Base-by-base conservation (phyloP, 2,329 filamentous ascomycete species). In the Elsinoe arachidis region DNA sequence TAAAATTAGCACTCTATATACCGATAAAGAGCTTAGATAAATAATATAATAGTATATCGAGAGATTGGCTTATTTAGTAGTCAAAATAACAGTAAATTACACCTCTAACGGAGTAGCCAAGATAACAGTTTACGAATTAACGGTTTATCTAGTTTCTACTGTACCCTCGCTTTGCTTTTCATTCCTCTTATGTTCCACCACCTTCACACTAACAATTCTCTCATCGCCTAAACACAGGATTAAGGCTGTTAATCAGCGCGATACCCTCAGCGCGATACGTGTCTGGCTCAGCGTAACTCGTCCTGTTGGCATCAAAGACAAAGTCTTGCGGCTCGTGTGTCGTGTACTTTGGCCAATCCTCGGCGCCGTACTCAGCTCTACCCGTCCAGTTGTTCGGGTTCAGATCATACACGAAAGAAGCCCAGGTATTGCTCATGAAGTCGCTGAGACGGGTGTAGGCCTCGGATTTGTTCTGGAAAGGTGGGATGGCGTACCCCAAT, bases 301-400 rank as follows among this genome's bases (percentile, higher is more conserved):
- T 71, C 15, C 62, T 63, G 60, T 78, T 77, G 5, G 72, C 75
- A 68, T 77, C 73, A 60, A 74, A 78, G 1, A 78, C 76, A 57
- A 72, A 72, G 55, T 77, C 69, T 67, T 67, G 44, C 6, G 71
- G 72, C 4, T 67, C 59, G 0, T 63, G 63, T 0, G 66, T 58
- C 15, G 26, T n/a, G 61, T 78, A 78, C 52, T 56, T 59, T 0
- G 74, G 73, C 76, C 76, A 78, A 12, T 55, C 53, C 14, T 33
- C 53, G 10, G 53, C 53, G 30, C 53, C 52, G 15, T 43, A 55
- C 17, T 44, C 35, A 10, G 56, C 58, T 37, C 64, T 59, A 1
- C 63, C 67, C 4, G 55, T 59, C 52, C 56, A 69, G 3, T 59
- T 60, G 56, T 73, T 73, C 41, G 74, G 71, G 67, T 77, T 61